Evolutionary conservation across 116 monocot genomes (phyloP), one percentile per base, ranked within the genome.

Genomic region (Posidonia oceanica): DNA sequence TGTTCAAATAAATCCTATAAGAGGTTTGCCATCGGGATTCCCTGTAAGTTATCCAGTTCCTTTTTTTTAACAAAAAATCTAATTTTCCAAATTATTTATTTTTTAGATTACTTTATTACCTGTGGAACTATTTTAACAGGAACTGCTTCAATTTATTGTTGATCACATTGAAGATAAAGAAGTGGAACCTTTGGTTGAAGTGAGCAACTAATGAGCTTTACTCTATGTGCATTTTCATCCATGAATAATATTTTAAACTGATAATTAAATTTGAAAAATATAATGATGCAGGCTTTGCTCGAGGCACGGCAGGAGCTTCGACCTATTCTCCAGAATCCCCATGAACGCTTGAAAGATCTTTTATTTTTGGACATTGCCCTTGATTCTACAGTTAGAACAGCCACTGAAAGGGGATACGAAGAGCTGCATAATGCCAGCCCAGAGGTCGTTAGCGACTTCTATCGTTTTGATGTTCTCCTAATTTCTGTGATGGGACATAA

Each of bases 341-440:
- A 86, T 68, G 88, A 93, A 70, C 86, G 90, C 60, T 70, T 90
- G 71, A 98, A 90, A 65, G 98, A 98, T 84, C 76, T 98, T 23
- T 76, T 98, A 23, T 98, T 98, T 72, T 69, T 98, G 80, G 98
- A 98, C 81, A 82, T 93, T 79, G 90, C 98, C 71, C 85, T 98
- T 83, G 98, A 93, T 77, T 93, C 90, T 65, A 81, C 93, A 60
- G 93, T 98, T 42, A 87, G 98, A 63, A 98, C 93, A 60, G 83
- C 82, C 62, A 71, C 84, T 70, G 98, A 98, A 74, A 84, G 98
- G 71, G 93, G 78, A 78, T 93, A 93, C 69, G 84, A 84, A 69
- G 84, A 98, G 70, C 72, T 98, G 56, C 87, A 81, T 68, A 82
- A 78, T 74, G 93, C 88, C 64, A 76, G 81, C 68, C 85, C 93